These are phyloP conservation scores for Sarocladium brachiariae DNA, from an alignment of 2,329 filamentous ascomycete genomes.

Conservation along the genomic window DNA sequence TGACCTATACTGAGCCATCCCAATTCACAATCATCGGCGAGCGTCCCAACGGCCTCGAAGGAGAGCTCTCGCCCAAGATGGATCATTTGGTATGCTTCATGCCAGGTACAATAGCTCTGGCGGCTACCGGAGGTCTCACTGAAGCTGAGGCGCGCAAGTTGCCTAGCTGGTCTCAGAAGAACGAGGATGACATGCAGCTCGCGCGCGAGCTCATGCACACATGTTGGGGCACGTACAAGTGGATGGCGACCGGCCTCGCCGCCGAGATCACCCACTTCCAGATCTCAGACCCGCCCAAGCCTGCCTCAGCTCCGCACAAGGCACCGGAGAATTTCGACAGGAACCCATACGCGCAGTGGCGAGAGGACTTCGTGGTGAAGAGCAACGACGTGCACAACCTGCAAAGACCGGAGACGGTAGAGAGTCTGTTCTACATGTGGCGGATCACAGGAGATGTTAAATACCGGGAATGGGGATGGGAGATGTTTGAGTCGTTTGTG, in stretches of 20 bases:
- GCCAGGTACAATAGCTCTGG: conserved; percentile 90
- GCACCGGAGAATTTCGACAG: conserved; percentile 44
- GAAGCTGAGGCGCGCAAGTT: conserved; percentile 68
- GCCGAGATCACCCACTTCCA: conserved; percentile 92
- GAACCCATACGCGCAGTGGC: conserved; percentile 57
- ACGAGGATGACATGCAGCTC: conserved; percentile 81
- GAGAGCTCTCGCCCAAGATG: conserved; percentile 77
- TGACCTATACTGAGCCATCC: conserved; percentile 77
- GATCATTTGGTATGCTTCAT: conserved; percentile 97
- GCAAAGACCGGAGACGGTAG: conserved; percentile 93
- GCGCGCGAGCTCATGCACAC: conserved; percentile 91
- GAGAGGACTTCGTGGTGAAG: conserved; percentile 73
- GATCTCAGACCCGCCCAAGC: conserved; percentile 59
- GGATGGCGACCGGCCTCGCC: conserved; percentile 83
- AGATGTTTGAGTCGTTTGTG: conserved; percentile 92
- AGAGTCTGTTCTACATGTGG: conserved; percentile 97
- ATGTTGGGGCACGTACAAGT: conserved; percentile 96
- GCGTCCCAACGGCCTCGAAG: conserved; percentile 64
- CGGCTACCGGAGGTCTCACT: conserved; percentile 70
- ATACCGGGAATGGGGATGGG: conserved; percentile 96
- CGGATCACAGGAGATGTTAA: conserved; percentile 84
- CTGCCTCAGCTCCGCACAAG: conserved; percentile 37
- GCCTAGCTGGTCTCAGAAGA: conserved; percentile 65
- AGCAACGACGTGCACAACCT: conserved; percentile 84
- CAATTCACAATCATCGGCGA: conserved; percentile 88